Base-by-base conservation (phyloP, 1,284 basidiomycete genomes). In the Trametes versicolor region DNA sequence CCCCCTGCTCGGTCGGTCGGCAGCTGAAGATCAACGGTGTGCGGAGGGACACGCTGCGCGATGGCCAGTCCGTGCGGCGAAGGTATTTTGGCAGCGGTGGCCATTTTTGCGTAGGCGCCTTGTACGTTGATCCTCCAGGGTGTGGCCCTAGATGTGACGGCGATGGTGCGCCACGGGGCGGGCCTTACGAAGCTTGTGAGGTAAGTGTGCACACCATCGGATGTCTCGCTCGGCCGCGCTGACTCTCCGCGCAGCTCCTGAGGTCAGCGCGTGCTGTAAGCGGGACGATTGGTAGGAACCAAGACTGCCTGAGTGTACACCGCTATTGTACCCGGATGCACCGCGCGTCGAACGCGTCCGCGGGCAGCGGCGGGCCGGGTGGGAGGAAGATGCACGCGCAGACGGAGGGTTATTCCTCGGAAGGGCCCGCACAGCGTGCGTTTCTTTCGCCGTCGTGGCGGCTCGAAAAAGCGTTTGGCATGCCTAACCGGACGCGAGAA, bases 401-500 rank as follows among this genome's bases (percentile, higher is more conserved):
- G 54, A 17, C 13, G 5, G 27, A 57, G 47, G 36, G 25, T n/a
- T 56, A 55, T 39, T 53, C 34, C 55, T 27, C 59, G 43, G 64
- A 34, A 25, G 47, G 23, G 25, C 36, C 60, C 56, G 47, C 29
- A 12, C 36, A 51, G 39, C 60, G 25, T 39, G 64, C 55, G 51
- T 21, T 4, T 37, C 39, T 37, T 36, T 52, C 55, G 50, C 58
- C 49, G 49, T 53, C 41, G 43, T 56, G 55, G 34, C 55, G 34
- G 59, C 66, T 67, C 45, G 34, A 64, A 64, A 64, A 62, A 63
- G 63, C 37, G 57, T 60, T 48, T 8, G 61, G n/a, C 63, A 51
- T 58, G 62, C 52, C 59, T 61, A 58, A 41, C 55, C 36, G 45
- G 62, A 21, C 25, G 50, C 54, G 49, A 52, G 54, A 57, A 62